Evolutionary conservation across 768 basidiomycete genomes (phyloP).

Genomic region (Leccinum sublutescens): DNA sequence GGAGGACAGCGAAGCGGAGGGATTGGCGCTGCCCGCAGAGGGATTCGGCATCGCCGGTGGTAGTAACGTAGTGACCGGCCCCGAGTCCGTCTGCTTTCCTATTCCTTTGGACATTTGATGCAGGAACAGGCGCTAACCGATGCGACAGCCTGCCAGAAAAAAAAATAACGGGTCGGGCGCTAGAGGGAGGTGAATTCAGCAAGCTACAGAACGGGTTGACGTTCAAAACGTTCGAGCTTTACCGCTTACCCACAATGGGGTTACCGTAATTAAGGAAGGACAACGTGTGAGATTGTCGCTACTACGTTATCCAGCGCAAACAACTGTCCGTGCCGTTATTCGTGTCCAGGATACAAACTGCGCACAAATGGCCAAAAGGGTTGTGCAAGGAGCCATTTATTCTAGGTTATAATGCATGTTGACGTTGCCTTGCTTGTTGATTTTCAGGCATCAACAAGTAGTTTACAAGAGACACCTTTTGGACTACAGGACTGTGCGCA

Average conservation of each 20-base stretch:
- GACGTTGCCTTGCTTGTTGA: not conserved
- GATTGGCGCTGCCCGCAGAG: constrained; percentile 67
- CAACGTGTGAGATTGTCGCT: constrained; percentile 5
- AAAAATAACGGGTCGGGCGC: constrained; percentile 5
- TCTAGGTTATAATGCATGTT: not conserved
- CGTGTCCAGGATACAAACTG: no score
- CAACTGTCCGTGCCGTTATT: no score
- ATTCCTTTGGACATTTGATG: constrained; percentile 31
- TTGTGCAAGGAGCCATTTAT: not conserved
- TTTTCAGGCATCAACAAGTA: constrained; percentile 7
- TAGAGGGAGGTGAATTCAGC: constrained; percentile 3
- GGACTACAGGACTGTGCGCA: not conserved
- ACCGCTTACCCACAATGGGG: not conserved
- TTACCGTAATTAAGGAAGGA: constrained; percentile 5
- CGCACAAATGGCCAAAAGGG: no score
- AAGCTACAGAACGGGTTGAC: not conserved
- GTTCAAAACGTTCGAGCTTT: not conserved
- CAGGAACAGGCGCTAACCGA: not conserved
- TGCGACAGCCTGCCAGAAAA: not conserved
- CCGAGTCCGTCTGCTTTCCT: constrained; percentile 26
- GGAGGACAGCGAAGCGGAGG: constrained; percentile 65
- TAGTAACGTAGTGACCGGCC: constrained; percentile 16
- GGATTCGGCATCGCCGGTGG: constrained; percentile 46
- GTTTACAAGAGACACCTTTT: constrained; percentile 18
- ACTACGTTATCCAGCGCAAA: constrained; percentile 6